These are phyloP conservation scores for Penicillium sp. DNA, from an alignment of 2,329 filamentous ascomycete species.

Conservation along the genomic window DNA sequence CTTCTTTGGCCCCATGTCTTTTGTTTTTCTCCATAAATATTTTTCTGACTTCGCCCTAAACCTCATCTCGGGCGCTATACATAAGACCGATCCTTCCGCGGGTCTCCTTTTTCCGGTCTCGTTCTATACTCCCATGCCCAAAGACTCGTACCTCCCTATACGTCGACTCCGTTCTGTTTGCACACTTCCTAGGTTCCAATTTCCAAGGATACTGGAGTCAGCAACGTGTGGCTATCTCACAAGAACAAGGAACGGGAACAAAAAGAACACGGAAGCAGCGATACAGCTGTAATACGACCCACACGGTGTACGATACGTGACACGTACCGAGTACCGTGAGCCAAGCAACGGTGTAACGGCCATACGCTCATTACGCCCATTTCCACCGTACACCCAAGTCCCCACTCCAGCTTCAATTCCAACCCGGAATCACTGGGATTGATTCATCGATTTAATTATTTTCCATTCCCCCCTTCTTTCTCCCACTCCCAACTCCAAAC, in stretches of 20 bases:
- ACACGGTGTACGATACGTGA: constrained; percentile 5
- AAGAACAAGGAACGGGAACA: background rate
- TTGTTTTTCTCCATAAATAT: constrained; percentile 1
- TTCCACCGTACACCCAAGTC: constrained; percentile 11
- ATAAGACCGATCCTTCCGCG: background rate
- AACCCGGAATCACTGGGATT: constrained; percentile 20
- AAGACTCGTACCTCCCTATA: no score
- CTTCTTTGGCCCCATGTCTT: constrained; percentile 8
- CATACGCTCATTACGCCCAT: background rate
- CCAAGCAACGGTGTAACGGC: no score
- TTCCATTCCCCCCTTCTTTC: constrained; percentile 7
- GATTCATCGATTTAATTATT: constrained; percentile 29
- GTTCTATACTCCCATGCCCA: background rate
- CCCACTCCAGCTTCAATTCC: constrained; percentile 27
- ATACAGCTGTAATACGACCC: background rate
- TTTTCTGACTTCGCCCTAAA: constrained; percentile 8
- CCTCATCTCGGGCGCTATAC: constrained; percentile 12
- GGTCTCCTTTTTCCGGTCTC: no score
- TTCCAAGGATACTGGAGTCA: background rate
- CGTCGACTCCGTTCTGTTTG: background rate
- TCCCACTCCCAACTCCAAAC: background rate
- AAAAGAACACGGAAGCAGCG: background rate
- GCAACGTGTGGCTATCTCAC: background rate
- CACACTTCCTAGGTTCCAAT: no score
- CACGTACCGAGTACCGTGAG: background rate